These are phyloP conservation scores for Copromyces sp. DNA, from an alignment of 495 filamentous ascomycete species.

Conservation along the genomic window DNA sequence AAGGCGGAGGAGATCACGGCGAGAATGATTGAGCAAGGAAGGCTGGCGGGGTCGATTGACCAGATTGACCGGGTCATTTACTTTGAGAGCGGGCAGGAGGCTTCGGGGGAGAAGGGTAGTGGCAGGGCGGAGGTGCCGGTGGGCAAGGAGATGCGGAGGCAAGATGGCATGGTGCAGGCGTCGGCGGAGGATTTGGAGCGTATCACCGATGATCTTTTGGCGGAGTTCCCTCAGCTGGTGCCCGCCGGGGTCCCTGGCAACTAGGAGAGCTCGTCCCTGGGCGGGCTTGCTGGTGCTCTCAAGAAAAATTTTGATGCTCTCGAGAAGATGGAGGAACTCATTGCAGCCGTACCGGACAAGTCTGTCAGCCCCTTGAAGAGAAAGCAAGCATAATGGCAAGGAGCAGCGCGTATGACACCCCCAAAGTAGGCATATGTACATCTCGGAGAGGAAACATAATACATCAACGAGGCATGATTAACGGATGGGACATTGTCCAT, in stretches of 20 bases:
- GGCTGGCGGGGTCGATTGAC: constrained; percentile 80
- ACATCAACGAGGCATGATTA: background rate
- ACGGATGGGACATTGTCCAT: background rate
- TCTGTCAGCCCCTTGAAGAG: background rate
- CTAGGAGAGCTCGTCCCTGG: background rate
- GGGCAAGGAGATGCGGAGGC: constrained; percentile 63
- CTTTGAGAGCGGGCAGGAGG: constrained; percentile 58
- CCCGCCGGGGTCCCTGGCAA: constrained; percentile 10
- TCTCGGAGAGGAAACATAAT: background rate
- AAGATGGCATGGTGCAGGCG: constrained; percentile 80
- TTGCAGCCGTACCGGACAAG: background rate
- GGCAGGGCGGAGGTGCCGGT: constrained; percentile 48
- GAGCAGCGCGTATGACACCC: background rate
- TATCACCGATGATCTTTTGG: constrained; percentile 64
- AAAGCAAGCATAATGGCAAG: background rate
- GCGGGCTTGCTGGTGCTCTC: background rate
- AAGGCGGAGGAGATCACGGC: constrained; percentile 89
- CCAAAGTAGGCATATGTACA: background rate
- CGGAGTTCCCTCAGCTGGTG: constrained; percentile 50
- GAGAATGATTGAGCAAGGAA: constrained; percentile 88
- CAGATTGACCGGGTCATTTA: constrained; percentile 84
- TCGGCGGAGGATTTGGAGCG: constrained; percentile 83
- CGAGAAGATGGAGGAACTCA: background rate
- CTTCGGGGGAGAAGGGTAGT: constrained; percentile 52
- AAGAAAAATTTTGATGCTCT: background rate